These are phyloP conservation scores for Amphicarpaea edgeworthii DNA, from an alignment of 306 rosid species.

Conservation along the genomic window DNA sequence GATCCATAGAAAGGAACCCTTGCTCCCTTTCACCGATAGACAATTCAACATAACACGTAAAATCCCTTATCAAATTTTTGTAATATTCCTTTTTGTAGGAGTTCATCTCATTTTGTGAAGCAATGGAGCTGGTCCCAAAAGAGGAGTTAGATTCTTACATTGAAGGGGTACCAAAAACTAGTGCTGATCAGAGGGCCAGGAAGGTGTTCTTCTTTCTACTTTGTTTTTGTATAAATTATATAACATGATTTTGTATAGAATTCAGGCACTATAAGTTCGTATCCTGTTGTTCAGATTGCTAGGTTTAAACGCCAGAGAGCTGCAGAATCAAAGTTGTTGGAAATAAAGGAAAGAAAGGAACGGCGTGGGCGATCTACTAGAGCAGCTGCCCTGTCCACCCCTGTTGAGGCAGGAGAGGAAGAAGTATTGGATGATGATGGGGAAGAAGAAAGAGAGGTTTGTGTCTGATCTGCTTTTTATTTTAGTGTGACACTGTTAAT, in stretches of 20 bases:
- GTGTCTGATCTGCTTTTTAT: constrained; percentile 41
- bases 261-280: constrained; percentile 14
- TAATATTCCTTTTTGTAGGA: constrained; percentile 56
- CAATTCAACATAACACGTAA: constrained; percentile 2
- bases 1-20: constrained; percentile 1
- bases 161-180: constrained; percentile 62
- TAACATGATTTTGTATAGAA: background rate
- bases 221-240: background rate
- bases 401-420: constrained; percentile 93
- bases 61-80: background rate
- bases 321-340: constrained; percentile 89
- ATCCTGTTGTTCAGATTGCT: constrained; percentile 68
- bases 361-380: constrained; percentile 87
- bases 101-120: constrained; percentile 86
- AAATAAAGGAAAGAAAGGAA: constrained; percentile 95
- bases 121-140: constrained; percentile 86
- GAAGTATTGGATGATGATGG: constrained; percentile 89
- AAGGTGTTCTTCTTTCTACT: constrained; percentile 60
- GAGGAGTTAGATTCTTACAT: constrained; percentile 72
- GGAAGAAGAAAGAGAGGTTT: constrained; percentile 97
- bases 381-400: constrained; percentile 94
- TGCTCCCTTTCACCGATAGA: background rate
- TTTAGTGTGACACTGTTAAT: constrained; percentile 20
- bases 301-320: constrained; percentile 84
- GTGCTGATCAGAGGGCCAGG: constrained; percentile 83